A percentile compares a stretch with the other conserved stretches of the same genome.
phyloP scores from a whole-genome alignment of 2,329 filamentous ascomycete genomes.

The Pyricularia pennisetigena region DNA sequence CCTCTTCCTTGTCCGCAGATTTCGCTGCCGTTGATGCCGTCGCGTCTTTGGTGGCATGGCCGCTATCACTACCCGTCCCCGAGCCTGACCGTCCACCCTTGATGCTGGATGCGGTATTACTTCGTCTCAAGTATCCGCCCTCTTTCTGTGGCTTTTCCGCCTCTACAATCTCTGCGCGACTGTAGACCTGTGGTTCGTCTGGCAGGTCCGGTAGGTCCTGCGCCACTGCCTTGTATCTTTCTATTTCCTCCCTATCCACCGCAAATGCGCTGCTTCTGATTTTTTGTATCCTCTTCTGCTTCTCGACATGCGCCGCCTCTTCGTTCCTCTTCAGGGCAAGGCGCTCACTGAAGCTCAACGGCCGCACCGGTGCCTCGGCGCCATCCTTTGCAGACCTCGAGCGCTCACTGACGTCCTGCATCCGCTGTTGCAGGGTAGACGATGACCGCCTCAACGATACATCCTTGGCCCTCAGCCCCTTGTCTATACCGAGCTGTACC shows the following conservation, averaged over 20 bases:
- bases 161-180: slow-evolving; percentile 51
- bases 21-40: slow-evolving; percentile 11
- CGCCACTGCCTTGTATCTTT: slow-evolving; percentile 47
- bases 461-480: slow-evolving; percentile 70
- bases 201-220: slow-evolving; percentile 41
- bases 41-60: slow-evolving; percentile 8
- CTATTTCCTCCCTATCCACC: slow-evolving; percentile 48
- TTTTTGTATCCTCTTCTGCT: slow-evolving; percentile 40
- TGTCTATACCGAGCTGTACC: slow-evolving; percentile 79
- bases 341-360: slow-evolving; percentile 70
- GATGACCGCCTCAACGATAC: slow-evolving; percentile 51
- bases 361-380: slow-evolving; percentile 19
- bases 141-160: slow-evolving; percentile 9
- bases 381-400: background rate
- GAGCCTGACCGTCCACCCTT: background rate
- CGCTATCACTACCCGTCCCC: background rate
- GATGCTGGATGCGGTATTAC: slow-evolving; percentile 29
- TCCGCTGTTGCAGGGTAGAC: slow-evolving; percentile 12
- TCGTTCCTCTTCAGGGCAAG: slow-evolving; percentile 60
- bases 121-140: slow-evolving; percentile 27
- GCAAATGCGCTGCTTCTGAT: slow-evolving; percentile 46
- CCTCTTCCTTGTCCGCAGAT: slow-evolving; percentile 25
- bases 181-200: slow-evolving; percentile 41
- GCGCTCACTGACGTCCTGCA: slow-evolving; percentile 16
- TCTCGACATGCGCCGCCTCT: slow-evolving; percentile 40